phyloP scores from a whole-genome alignment of 2,329 filamentous ascomycete species.

The Zymoseptoria passerinii region DNA sequence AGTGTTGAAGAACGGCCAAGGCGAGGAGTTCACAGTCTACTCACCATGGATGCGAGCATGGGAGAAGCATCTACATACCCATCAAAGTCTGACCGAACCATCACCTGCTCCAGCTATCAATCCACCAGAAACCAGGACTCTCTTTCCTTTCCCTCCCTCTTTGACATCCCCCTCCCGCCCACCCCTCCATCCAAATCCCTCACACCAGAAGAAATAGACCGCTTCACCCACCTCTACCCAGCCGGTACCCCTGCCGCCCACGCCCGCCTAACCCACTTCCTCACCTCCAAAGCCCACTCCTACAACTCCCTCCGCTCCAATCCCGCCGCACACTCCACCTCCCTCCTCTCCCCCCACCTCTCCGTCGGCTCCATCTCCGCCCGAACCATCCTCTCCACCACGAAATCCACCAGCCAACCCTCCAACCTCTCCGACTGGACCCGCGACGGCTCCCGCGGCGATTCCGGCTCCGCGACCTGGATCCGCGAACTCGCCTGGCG shows the following conservation, averaged over 20 bases:
- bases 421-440: conserved; percentile 48
- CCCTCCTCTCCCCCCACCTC: conserved; percentile 63
- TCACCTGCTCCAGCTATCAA: conserved; percentile 53
- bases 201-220: conserved; percentile 49
- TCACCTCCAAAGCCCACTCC: conserved; percentile 51
- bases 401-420: conserved; percentile 54
- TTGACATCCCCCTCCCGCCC: conserved; percentile 52
- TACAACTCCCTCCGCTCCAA: conserved; percentile 62
- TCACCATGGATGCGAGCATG: conserved; percentile 73
- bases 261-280: conserved; percentile 57
- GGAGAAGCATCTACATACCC: conserved; percentile 62
- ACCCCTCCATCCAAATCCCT: conserved; percentile 57
- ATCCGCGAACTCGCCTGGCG: conserved; percentile 79
- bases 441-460: conserved; percentile 38
- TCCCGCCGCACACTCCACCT: conserved; percentile 55
- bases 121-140: conserved; percentile 38
- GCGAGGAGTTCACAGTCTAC: conserved; percentile 78
- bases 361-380: conserved; percentile 60
- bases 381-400: conserved; percentile 57
- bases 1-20: conserved; percentile 54
- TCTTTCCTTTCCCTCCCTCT: conserved; percentile 50
- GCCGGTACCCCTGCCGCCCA: conserved; percentile 66
- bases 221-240: conserved; percentile 57
- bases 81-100: conserved; percentile 58
- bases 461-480: conserved; percentile 61